Evolutionary conservation across 495 filamentous ascomycete species (phyloP), one percentile per base, ranked within the genome.

Genomic region (Penicillium roqueforti): DNA sequence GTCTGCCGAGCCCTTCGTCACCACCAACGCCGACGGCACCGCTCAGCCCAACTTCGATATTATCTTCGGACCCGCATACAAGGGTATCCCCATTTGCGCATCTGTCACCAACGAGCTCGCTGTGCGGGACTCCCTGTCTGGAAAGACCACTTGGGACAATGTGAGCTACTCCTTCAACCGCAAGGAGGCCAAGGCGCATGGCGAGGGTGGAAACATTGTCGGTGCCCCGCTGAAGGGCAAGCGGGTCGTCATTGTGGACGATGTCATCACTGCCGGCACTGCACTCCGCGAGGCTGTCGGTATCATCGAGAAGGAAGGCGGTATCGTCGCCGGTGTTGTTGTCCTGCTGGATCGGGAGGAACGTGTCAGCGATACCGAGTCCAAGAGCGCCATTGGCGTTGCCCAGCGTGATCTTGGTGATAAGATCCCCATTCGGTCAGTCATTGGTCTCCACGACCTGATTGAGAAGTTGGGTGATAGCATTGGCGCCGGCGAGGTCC

Each of bases 221-320:
- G 93, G 93, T 6, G 89, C 89, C 19, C 76, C 84, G 4, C 70
- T 98, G 65, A 83, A 85, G 68, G 89, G 87, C 41, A 95, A 93
- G 80, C 78, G 79, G 9, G 85, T 97, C 6, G 76, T 97, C 1
- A 86, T 98, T 51, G 83, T 98, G 23, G 93, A 97, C 74, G 93
- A 97, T 73, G 93, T 98, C 13, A 91, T 97, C 60, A 96, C 90
- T 0, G 92, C 90, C 3, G 93, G 93, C 22, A 97, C 91, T 6
- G 93, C 92, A 25, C 88, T 96, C 69, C 81, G 92, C 42, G 91
- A 96, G 72, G 87, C 92, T 10, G 87, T 97, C 47, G 82, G 78
- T 31, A 90, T 95, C 61, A 92, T 96, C 56, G 70, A 81, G 49
- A 79, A 79, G 60, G 83, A 93, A 60, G 93, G 93, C 6, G 93